Evolutionary conservation across 768 basidiomycete species (phyloP), one percentile per base, ranked within the genome.

Genomic region (Sporobolomyces roseus): DNA sequence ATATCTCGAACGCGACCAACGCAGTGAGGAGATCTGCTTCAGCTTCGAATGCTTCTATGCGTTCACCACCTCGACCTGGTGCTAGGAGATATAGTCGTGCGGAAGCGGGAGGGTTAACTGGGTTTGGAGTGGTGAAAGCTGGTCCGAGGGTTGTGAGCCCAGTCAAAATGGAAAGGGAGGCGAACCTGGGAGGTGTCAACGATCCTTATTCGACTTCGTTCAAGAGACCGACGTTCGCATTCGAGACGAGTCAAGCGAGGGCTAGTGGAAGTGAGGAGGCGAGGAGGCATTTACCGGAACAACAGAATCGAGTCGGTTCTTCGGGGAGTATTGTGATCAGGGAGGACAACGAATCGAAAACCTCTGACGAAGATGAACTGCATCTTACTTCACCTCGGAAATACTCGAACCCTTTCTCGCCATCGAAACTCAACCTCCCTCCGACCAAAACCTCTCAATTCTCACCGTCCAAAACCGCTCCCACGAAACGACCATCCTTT

Each of bases 141-240:
- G 70, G 70, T 0, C 68, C 68, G 21, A 32, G 45, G 10, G 68
- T 70, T 17, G 63, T 48, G 3, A 55, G 54, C 12, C 53, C 63
- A 4, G 54, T 64, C 35, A 64, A 56, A 30, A 23, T 45, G 1
- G 43, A 55, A 33, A 30, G 45, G 53, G 32, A 21, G 23, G 12
- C 41, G 25, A 33, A 46, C 23, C 21, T 21, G 43, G 30, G 30
- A 13, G 12, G n/a, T 16, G 32, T 30, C 62, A 30, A 38, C 50
- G 70, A 71, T 35, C 70, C 66, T 33, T 71, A 64, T 62, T 71
- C 70, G 53, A 63, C 65, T 12, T n/a, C 50, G 27, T 66, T 71
- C 38, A 36, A 55, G 25, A 27, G 58, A 25, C 58, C 56, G 21
- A 33, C 50, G 7, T 66, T 59, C 50, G 49, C 14, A 16, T 63